A percentile compares a stretch with the other conserved stretches of the same genome.
Conservation (phyloP, 768 basidiomycete genomes). For the Neoboletus magnificus region DNA sequence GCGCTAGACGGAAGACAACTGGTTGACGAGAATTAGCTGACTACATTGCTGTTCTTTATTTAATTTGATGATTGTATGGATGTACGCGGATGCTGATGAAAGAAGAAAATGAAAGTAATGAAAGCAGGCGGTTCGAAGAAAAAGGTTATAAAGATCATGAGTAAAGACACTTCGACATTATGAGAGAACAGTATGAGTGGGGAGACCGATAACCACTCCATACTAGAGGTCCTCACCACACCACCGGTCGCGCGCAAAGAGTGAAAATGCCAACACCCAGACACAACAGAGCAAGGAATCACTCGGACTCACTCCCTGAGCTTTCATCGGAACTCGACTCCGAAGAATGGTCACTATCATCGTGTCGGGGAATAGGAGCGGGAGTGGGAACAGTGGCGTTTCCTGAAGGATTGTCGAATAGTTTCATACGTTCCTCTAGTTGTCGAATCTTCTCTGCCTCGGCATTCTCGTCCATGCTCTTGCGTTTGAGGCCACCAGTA, state of each 20-base stretch:
- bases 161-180: slow-evolving; percentile 25
- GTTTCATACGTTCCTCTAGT: slow-evolving; percentile 82
- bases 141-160: slow-evolving; percentile 38
- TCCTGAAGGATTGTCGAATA: slow-evolving; percentile 66
- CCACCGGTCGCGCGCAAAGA: slow-evolving; percentile 9
- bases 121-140: slow-evolving; percentile 24
- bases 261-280: slow-evolving; percentile 14
- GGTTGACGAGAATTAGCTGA: slow-evolving; percentile 41
- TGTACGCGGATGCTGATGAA: slow-evolving; percentile 35
- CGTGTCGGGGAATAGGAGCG: slow-evolving; percentile 33
- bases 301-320: slow-evolving; percentile 83
- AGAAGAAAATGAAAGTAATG: slow-evolving; percentile 21
- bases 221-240: slow-evolving; percentile 26
- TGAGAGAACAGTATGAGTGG: slow-evolving; percentile 26
- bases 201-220: slow-evolving; percentile 12
- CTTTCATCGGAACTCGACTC: slow-evolving; percentile 80
- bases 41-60: slow-evolving; percentile 48
- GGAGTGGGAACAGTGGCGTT: slow-evolving; percentile 34
- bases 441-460: slow-evolving; percentile 93
- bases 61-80: slow-evolving; percentile 41
- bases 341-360: slow-evolving; percentile 70
- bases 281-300: slow-evolving; percentile 26
- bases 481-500: slow-evolving; percentile 87
- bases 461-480: slow-evolving; percentile 95
- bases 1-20: slow-evolving; percentile 19